Percentiles rank a stretch among this genome's conserved stretches.
Conservation (phyloP, 2,329 filamentous ascomycete species). For the Allantophomopsis lycopodina region DNA sequence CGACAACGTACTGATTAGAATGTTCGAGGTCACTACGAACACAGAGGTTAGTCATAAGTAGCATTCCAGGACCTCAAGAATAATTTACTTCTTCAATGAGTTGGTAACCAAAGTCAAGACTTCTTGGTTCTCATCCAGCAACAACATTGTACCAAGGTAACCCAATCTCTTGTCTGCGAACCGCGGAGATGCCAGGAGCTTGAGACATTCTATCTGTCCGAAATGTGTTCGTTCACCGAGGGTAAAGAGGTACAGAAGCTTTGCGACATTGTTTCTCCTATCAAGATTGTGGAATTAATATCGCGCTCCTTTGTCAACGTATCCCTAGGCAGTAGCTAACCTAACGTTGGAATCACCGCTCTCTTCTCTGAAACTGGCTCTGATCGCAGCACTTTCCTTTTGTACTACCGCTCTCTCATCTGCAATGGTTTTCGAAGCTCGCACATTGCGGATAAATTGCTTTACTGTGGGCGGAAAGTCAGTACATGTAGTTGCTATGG, state of each 20-base stretch:
- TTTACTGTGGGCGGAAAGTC: conserved; percentile 51
- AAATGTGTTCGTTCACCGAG: conserved; percentile 96
- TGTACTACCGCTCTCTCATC: conserved; percentile 97
- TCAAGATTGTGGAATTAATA: conserved; percentile 5
- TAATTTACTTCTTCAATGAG: conserved; percentile 79
- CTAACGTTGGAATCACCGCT: conserved; percentile 82
- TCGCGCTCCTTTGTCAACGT: background rate
- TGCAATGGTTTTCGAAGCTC: conserved; percentile 95
- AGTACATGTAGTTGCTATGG: background rate
- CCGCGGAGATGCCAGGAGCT: conserved; percentile 87
- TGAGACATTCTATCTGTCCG: conserved; percentile 97
- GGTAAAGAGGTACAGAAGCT: conserved; percentile 95
- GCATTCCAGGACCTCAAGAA: background rate
- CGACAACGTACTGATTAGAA: conserved; percentile 96
- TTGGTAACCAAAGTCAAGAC: conserved; percentile 95
- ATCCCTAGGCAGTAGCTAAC: conserved; percentile 33
- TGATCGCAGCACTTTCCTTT: conserved; percentile 95
- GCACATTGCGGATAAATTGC: conserved; percentile 98
- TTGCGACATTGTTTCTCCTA: conserved; percentile 97
- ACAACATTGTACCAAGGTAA: conserved; percentile 88
- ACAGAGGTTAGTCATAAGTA: background rate
- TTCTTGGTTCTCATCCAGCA: conserved; percentile 97
- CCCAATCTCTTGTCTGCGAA: conserved; percentile 96
- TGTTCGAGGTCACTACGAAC: conserved; percentile 76
- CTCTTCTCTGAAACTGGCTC: conserved; percentile 95